Evolutionary conservation across 495 filamentous ascomycete genomes (phyloP), one percentile per base, ranked within the genome.

Genomic region (Cudoniella acicularis): DNA sequence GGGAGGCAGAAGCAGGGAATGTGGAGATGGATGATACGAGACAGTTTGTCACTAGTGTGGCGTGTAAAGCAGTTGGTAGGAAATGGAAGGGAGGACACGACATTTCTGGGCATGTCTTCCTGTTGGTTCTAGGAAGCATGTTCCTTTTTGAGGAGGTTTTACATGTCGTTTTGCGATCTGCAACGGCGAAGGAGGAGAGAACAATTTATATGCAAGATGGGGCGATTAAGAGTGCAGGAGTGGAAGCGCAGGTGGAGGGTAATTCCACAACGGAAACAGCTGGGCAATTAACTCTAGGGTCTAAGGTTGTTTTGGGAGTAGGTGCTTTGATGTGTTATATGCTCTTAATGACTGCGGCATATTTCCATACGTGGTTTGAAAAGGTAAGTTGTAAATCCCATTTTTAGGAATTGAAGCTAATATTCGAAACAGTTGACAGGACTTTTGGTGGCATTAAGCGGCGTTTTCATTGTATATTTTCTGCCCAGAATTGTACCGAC

Each of bases 291-390:
- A 75, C 76, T 4, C 55, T 74, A 6, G 77, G 74, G 0, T 74
- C 76, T 24, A 81, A 66, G 63, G 69, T 76, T 16, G 78, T 75
- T 9, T 62, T 83, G 68, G 81, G 66, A 45, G 68, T 84, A 62
- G 67, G 86, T 64, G 83, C 73, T 3, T 63, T 96, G 67, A 87
- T 84, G 59, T 86, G 83, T 81, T 97, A 91, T 88, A 98, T 98
- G 93, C 71, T 97, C 71, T 77, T 97, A 49, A 98, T 98, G 94
- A 98, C 94, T 43, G 91, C 92, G 10, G 88, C 91, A 46, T 97
- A 92, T 76, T 98, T 98, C 59, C 94, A 98, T 70, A 97, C 94
- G 3, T 97, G 93, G 94, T 85, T 92, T 68, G 94, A 98, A 75
- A 98, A 98, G 87, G 90, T 91, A 68, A 59, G 79, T 73, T 50